Conservation (phyloP, 306 rosid species). For the cucumber (Cucumis sativus) region DNA sequence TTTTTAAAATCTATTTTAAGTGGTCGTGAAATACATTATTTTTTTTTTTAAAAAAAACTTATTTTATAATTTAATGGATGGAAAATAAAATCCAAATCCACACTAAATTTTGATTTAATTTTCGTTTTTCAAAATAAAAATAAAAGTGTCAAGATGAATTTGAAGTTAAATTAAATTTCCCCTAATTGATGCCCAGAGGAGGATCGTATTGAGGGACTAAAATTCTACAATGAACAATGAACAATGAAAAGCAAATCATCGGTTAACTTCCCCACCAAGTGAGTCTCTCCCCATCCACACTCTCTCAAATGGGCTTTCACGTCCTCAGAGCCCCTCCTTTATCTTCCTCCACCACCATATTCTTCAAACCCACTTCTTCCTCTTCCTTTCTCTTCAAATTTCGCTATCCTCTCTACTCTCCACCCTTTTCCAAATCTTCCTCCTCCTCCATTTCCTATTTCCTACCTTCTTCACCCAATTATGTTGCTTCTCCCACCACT, state of each 20-base stretch:
- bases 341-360: constrained; percentile 21
- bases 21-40: too few species aligned
- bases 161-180: too few species aligned
- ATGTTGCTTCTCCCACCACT: constrained; percentile 8
- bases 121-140: too few species aligned
- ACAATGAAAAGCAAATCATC: not conserved
- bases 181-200: too few species aligned
- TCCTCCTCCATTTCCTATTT: constrained; percentile 10
- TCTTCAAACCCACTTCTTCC: constrained; percentile 18
- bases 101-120: too few species aligned
- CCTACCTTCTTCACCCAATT: constrained; percentile 13
- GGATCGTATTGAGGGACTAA: not conserved
- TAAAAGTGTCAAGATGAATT: too few species aligned
- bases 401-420: constrained; percentile 1
- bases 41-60: too few species aligned
- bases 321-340: constrained; percentile 6
- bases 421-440: constrained; percentile 2
- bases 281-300: not conserved
- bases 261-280: not conserved
- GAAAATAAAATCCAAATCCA: too few species aligned
- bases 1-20: too few species aligned
- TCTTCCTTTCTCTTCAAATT: constrained; percentile 12
- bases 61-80: too few species aligned
- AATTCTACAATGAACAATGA: not conserved
- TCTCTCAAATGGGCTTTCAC: not conserved